Evolutionary conservation across 306 rosid species (phyloP).

Genomic region (Oemleria cerasiformis): DNA sequence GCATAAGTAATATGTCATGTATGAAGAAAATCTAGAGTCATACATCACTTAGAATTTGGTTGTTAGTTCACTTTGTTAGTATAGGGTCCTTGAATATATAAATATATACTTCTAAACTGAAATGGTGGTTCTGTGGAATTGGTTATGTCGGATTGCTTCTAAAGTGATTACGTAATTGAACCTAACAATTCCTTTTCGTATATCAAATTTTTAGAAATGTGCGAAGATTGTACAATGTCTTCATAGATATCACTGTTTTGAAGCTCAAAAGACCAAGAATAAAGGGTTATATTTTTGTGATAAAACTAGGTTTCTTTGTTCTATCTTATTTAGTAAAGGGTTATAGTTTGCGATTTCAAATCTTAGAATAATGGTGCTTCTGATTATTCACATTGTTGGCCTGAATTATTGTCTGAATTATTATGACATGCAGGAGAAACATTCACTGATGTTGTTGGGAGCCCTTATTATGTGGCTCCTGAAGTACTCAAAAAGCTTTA

Average conservation of each 20-base stretch:
- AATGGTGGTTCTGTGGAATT: not conserved
- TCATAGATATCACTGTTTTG: too few relatives aligned
- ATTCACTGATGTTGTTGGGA: slow-evolving; percentile 88
- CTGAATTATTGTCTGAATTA: slow-evolving; percentile 13
- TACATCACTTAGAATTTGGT: not conserved
- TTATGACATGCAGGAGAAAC: slow-evolving; percentile 64
- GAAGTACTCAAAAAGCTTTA: slow-evolving; percentile 85
- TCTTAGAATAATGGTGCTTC: too few relatives aligned
- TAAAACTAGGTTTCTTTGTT: too few relatives aligned
- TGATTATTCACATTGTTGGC: not conserved
- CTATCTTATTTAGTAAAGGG: too few relatives aligned
- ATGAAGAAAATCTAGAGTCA: too few relatives aligned
- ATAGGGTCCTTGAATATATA: not conserved
- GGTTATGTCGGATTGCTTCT: not conserved
- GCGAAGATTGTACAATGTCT: not conserved
- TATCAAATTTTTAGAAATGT: not conserved
- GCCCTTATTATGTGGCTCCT: slow-evolving; percentile 99
- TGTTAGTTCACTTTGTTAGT: slow-evolving; percentile 3
- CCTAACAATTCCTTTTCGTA: not conserved
- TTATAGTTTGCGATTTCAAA: too few relatives aligned
- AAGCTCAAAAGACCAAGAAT: too few relatives aligned
- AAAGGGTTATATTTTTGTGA: too few relatives aligned
- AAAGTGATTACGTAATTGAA: not conserved
- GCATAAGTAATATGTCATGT: too few relatives aligned
- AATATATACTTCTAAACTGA: not conserved